phyloP scores from a whole-genome alignment of 371 early-diverging fungal species.

The Mucor plumbeus region DNA sequence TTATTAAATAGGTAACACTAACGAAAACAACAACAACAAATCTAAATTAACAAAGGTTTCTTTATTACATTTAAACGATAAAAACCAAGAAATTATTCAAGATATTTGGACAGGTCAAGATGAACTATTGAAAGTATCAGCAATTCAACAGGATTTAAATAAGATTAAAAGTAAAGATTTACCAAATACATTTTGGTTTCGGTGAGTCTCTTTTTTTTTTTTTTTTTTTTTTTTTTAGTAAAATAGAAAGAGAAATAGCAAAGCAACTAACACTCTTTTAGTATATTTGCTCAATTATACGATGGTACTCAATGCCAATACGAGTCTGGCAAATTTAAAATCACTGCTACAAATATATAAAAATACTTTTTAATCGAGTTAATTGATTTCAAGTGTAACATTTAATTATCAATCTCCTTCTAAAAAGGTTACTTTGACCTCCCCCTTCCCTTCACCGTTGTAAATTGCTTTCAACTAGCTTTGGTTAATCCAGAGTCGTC shows the following conservation, averaged over 20 bases:
- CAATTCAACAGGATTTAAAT: conserved; percentile 25
- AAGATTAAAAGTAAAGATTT: neutral
- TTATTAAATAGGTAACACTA: conserved; percentile 15
- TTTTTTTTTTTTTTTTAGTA: too few species aligned
- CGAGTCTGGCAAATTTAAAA: conserved; percentile 25
- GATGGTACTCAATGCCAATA: conserved; percentile 14
- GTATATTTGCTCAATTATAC: conserved; percentile 18
- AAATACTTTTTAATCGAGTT: neutral
- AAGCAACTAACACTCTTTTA: conserved; percentile 1
- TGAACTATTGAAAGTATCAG: conserved; percentile 18
- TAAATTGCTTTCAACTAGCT: neutral
- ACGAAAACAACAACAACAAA: neutral
- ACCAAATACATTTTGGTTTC: conserved; percentile 16
- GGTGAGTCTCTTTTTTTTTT: neutral
- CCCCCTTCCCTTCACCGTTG: neutral
- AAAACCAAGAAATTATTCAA: conserved; percentile 12
- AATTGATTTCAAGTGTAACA: conserved; percentile 19
- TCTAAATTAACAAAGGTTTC: neutral
- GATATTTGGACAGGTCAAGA: conserved; percentile 24
- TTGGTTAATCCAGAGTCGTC: neutral
- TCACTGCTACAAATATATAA: neutral
- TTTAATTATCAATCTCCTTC: conserved; percentile 20
- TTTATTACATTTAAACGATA: conserved; percentile 12
- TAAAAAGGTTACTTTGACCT: neutral
- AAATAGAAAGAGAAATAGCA: neutral